These are phyloP conservation scores for Suillus occidentalis DNA, from an alignment of 768 basidiomycete genomes.

Conservation along the genomic window DNA sequence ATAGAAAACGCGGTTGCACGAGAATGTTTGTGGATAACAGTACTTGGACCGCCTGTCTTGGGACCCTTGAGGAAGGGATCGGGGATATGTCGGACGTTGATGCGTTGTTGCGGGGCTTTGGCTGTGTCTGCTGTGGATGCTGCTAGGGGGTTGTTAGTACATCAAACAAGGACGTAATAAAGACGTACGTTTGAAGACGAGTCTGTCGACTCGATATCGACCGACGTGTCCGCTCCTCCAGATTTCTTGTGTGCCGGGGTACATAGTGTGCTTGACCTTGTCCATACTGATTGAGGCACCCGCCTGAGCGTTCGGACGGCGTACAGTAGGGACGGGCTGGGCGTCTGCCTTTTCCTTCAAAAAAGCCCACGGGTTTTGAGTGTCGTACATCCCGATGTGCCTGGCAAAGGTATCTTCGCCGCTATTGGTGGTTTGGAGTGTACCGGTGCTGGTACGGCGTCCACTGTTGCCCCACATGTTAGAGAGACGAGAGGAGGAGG, in stretches of 20 bases:
- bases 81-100: conserved; percentile 57
- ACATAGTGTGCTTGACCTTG: conserved; percentile 19
- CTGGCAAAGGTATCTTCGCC: conserved; percentile 41
- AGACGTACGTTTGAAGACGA: conserved; percentile 37
- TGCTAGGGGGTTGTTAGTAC: conserved; percentile 17
- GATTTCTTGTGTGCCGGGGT: conserved; percentile 47
- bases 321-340: conserved; percentile 13
- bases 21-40: conserved; percentile 81
- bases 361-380: conserved; percentile 58
- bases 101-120: conserved; percentile 67
- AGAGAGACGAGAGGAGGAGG: conserved; percentile 3
- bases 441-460: conserved; percentile 34
- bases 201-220: conserved; percentile 58
- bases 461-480: conserved; percentile 4
- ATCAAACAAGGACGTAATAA: neutral
- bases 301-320: conserved; percentile 20
- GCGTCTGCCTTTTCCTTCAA: conserved; percentile 49
- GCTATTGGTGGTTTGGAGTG: conserved; percentile 25
- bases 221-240: conserved; percentile 69
- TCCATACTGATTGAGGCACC: conserved; percentile 13
- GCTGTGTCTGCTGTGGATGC: conserved; percentile 44
- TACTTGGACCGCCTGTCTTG: conserved; percentile 53
- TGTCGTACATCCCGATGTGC: conserved; percentile 43
- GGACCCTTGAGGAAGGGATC: conserved; percentile 47
- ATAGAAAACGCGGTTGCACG: conserved; percentile 78